phyloP scores from a whole-genome alignment of 202 grass and related monocot species.

The Musa balbisiana region DNA sequence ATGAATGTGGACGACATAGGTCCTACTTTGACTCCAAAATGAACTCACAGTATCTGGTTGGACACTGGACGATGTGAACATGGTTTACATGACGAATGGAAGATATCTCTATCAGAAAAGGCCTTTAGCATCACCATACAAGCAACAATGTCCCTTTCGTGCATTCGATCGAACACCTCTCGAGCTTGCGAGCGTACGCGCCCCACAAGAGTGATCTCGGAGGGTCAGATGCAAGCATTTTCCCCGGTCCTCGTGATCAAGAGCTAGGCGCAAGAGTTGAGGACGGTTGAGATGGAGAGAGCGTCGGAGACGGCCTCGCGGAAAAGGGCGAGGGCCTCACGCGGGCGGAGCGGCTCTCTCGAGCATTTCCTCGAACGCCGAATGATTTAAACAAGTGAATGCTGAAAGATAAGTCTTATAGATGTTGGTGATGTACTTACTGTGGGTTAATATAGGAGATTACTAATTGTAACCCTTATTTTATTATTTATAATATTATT shows the following conservation, averaged over 20 bases:
- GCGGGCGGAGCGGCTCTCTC: not conserved
- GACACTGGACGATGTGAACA: not conserved
- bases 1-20: not conserved
- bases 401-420: too few species aligned
- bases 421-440: too few species aligned
- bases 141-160: not conserved
- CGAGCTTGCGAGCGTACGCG: not conserved
- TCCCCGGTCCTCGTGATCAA: not conserved
- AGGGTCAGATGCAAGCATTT: not conserved
- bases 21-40: too few species aligned
- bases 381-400: too few species aligned
- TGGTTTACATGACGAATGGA: too few species aligned
- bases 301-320: constrained; percentile 18
- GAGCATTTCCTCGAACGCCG: constrained; percentile 7
- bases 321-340: constrained; percentile 27
- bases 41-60: too few species aligned
- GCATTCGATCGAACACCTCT: constrained; percentile 1
- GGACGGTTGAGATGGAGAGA: constrained; percentile 18
- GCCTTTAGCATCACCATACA: constrained; percentile 5
- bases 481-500: too few species aligned
- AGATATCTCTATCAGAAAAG: not conserved
- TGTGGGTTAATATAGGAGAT: too few species aligned
- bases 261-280: constrained; percentile 26
- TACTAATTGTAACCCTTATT: too few species aligned
- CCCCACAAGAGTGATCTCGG: not conserved